Conservation (phyloP, 768 basidiomycete species). For the Tulasnella sp. region DNA sequence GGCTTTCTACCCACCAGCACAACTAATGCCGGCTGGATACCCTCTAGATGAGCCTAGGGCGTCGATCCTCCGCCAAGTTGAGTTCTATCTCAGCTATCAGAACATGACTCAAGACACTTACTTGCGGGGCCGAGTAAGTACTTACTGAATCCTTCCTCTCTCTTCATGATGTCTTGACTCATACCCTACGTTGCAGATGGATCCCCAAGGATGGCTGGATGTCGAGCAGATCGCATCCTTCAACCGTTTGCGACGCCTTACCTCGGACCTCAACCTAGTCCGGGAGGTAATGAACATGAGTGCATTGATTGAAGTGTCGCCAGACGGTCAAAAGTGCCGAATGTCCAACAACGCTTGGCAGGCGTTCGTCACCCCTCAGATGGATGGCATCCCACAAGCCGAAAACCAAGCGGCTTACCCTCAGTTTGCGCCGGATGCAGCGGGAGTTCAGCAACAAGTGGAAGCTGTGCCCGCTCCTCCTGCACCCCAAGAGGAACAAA, state of each 20-base stretch:
- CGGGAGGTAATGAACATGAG: slow-evolving; percentile 71
- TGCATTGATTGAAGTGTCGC: slow-evolving; percentile 64
- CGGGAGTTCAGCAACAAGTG: neutral
- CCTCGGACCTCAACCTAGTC: slow-evolving; percentile 59
- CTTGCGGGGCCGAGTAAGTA: slow-evolving; percentile 72
- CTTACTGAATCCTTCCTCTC: slow-evolving; percentile 29
- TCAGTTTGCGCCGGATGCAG: neutral
- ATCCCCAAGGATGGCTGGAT: slow-evolving; percentile 83
- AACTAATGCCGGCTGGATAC: neutral
- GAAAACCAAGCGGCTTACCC: neutral
- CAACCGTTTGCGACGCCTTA: slow-evolving; percentile 75
- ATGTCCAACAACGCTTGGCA: slow-evolving; percentile 65
- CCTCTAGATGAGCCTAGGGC: neutral
- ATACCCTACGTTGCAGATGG: slow-evolving; percentile 66
- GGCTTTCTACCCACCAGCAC: slow-evolving; percentile 13
- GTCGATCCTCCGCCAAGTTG: slow-evolving; percentile 57
- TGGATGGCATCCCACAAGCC: neutral
- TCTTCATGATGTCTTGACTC: neutral
- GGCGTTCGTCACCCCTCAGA: slow-evolving; percentile 57
- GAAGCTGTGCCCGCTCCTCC: neutral
- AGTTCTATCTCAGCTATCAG: slow-evolving; percentile 90
- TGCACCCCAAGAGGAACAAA: neutral
- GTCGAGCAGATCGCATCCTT: slow-evolving; percentile 83
- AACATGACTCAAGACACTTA: slow-evolving; percentile 89
- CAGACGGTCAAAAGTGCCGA: slow-evolving; percentile 62